Evolutionary conservation across 257 asterid genomes (phyloP), one percentile per base, ranked within the genome.

Genomic region (Agastache rugosa): DNA sequence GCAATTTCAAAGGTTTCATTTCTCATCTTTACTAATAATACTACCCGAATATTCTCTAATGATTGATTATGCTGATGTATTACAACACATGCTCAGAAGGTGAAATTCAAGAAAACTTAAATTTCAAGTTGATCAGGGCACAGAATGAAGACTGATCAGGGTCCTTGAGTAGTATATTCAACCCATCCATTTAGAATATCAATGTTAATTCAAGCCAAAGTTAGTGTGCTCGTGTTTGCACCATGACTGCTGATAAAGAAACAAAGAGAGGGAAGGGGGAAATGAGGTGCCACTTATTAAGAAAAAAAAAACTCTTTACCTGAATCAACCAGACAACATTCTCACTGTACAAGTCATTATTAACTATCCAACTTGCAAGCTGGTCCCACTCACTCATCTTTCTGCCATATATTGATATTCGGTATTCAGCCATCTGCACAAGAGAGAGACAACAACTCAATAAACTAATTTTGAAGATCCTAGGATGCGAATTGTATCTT

Each of bases 321-420:
- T 94, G 99, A 80, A 94, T 94, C 85, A 94, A 79, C 99, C 99
- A 94, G 66, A 92, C 99, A 85, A 87, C 97, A 79, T 94, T 94
- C 82, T 92, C 96, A 73, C 93, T 85, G 82, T 90, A 91, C 56
- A 94, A 82, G 74, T 88, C 92, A 79, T 94, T 91, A 77, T 94
- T 93, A 45, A 93, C 91, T 51, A 93, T 91, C 98, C 98, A 93
- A 84, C 98, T 93, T 25, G 97, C 98, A 67, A 91, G 83, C 83
- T 93, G 97, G 79, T 93, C 98, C 98, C 97, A 91, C 83, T 93
- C 98, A 48, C 98, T 91, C 96, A 84, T 87, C 88, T 93, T 93
- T 82, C 98, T 87, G 69, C 98, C 98, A 78, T 93, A 91, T 67
- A 93, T 91, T 25, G 98, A 93, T 50, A 91, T 73, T 78, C 98